Conservation (phyloP, 192 early-diverging fungal species). For the Gigaspora rosea region DNA sequence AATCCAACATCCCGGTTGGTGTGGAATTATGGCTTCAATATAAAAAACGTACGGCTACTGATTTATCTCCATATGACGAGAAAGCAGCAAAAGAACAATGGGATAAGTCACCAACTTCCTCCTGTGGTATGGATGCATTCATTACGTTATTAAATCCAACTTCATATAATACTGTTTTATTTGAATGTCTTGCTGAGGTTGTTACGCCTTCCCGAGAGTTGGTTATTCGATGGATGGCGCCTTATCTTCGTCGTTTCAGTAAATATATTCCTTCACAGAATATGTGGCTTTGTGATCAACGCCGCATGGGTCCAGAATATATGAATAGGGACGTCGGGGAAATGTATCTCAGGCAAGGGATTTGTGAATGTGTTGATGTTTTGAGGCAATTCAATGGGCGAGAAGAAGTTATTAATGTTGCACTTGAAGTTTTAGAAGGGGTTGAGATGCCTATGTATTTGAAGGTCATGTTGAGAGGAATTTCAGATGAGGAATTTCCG, state of each 20-base stretch:
- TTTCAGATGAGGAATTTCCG: conserved; percentile 30
- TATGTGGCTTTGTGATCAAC: conserved; percentile 33
- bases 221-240: conserved; percentile 33
- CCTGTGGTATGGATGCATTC: conserved; percentile 33
- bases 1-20: conserved; percentile 28
- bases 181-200: conserved; percentile 31
- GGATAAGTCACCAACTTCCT: conserved; percentile 27
- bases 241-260: conserved; percentile 28
- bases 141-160: conserved; percentile 25
- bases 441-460: conserved; percentile 33
- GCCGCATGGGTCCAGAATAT: conserved; percentile 33
- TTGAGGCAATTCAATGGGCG: conserved; percentile 33
- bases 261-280: conserved; percentile 33
- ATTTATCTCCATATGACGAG: conserved; percentile 4
- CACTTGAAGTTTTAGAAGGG: conserved; percentile 25
- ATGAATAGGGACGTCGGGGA: conserved; percentile 31
- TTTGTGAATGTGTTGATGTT: conserved; percentile 32
- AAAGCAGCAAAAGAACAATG: conserved; percentile 12
- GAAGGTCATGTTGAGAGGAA: conserved; percentile 34
- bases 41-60: conserved; percentile 25
- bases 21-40: conserved; percentile 26
- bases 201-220: conserved; percentile 30
- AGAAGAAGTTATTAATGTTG: conserved; percentile 31
- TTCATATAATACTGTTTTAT: conserved; percentile 26
- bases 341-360: conserved; percentile 32